Base-by-base conservation (phyloP, 148 eudicot genomes). In the Spergularia marina region DNA sequence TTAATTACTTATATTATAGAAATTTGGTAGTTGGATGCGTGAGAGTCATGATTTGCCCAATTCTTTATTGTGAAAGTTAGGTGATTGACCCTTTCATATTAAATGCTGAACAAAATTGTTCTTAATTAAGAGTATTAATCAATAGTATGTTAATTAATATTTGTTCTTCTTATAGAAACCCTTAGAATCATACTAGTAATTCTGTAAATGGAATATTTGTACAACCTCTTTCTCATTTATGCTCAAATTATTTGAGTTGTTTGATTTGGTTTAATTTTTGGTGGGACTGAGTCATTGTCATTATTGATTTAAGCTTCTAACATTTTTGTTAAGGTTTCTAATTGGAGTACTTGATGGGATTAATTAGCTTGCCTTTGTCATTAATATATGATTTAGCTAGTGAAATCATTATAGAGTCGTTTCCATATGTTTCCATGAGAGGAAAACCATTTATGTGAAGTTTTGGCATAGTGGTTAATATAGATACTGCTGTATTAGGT, bases 21-120 rank as follows among this genome's bases (percentile, higher is more conserved):
- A 70, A 74, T 58, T 79, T 69, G 82, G 75, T 80, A 30, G 83
- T 80, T 80, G 68, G 60, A 65, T 75, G 58, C 20, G 61, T 76
- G 73, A 70, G 52, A 71, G 54, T 79, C 52, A 56, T 16, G 18
- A 20, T 68, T 36, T 59, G 7, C 10, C 7, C 7, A 4, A 12
- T 64, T 30, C 1, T 60, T 74, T 40, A 47, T 65, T 44, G 23
- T 11, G 5, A 13, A 68, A 74, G 71, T 63, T 80, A 54, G 78
- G 65, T 62, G 74, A 70, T 75, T 75, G 71, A 75, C 65, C n/a
- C 14, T 52, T 61, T 61, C 70, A 68, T 67, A 63, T 72, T n/a
- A 65, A 56, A 54, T 56, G 41, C 9, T 17, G 7, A 66, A 60
- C 60, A 66, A 40, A 66, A 41, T 18, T 61, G 17, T 58, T 44